Percentiles rank a stretch among this genome's conserved stretches.
Conservation (phyloP, 2,329 filamentous ascomycete species). For the Coniosporium tulheliwenetii region DNA sequence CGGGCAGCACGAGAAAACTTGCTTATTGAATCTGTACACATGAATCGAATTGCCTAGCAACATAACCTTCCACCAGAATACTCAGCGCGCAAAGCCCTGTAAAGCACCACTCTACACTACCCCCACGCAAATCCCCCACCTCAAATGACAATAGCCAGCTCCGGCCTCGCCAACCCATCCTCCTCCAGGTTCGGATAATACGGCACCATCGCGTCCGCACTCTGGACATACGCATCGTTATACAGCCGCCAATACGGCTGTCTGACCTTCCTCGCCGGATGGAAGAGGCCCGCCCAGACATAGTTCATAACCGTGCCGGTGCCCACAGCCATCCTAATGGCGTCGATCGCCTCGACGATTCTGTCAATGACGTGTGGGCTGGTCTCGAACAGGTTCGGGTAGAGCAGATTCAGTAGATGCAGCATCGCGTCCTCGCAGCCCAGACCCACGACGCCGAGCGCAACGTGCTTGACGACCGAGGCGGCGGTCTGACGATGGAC, state of each 20-base stretch:
- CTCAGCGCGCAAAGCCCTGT: no score
- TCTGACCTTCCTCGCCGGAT: constrained; percentile 87
- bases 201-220: constrained; percentile 86
- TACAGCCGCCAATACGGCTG: constrained; percentile 93
- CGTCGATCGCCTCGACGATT: constrained; percentile 94
- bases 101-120: no score
- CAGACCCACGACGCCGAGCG: constrained; percentile 89
- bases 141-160: constrained; percentile 72
- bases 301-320: constrained; percentile 94
- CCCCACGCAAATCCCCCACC: no score
- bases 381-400: constrained; percentile 95
- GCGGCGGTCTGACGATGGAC: constrained; percentile 95
- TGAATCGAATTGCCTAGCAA: no score
- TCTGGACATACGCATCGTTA: constrained; percentile 92
- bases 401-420: constrained; percentile 87
- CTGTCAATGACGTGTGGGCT: constrained; percentile 96
- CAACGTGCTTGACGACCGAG: constrained; percentile 93
- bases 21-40: no score
- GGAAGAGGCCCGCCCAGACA: constrained; percentile 93
- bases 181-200: constrained; percentile 85
- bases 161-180: constrained; percentile 61
- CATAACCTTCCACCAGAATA: no score
- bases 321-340: constrained; percentile 83
- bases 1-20: no score
- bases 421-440: constrained; percentile 98